phyloP scores from a whole-genome alignment of 1,284 basidiomycete genomes.

The Heterobasidion parviporum region DNA sequence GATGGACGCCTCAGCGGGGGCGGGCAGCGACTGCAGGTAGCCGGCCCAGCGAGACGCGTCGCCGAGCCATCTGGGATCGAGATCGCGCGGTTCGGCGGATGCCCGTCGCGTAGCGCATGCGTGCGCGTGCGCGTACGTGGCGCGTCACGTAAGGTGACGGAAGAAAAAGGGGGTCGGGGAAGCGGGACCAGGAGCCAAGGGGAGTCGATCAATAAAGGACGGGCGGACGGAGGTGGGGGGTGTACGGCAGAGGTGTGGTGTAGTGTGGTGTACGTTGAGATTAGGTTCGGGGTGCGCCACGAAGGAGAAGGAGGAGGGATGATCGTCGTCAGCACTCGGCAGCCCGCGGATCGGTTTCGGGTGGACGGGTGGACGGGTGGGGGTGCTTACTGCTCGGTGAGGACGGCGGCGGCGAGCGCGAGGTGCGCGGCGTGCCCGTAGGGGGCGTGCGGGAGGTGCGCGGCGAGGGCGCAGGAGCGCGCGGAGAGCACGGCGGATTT shows the following conservation, averaged over 20 bases:
- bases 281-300: not conserved
- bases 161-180: no score
- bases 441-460: slow-evolving; percentile 30
- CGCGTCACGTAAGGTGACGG: no score
- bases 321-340: not conserved
- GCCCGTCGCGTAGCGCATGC: no score
- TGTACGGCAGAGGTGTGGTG: no score
- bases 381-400: slow-evolving; percentile 6
- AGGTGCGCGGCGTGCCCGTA: slow-evolving; percentile 53
- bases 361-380: not conserved
- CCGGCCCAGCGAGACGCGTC: slow-evolving; percentile 51
- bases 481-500: slow-evolving; percentile 57
- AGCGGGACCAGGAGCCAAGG: no score
- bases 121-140: no score
- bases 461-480: slow-evolving; percentile 41
- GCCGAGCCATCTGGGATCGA: slow-evolving; percentile 29
- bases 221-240: no score
- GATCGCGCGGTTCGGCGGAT: slow-evolving; percentile 4
- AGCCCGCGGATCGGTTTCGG: not conserved
- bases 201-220: no score
- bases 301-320: slow-evolving; percentile 1
- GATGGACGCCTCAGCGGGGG: slow-evolving; percentile 36
- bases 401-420: slow-evolving; percentile 49
- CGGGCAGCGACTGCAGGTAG: slow-evolving; percentile 58
- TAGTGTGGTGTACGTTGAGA: no score